Evolutionary conservation across 139 green algal species (phyloP).

Genomic region (Zygnema cylindricum): DNA sequence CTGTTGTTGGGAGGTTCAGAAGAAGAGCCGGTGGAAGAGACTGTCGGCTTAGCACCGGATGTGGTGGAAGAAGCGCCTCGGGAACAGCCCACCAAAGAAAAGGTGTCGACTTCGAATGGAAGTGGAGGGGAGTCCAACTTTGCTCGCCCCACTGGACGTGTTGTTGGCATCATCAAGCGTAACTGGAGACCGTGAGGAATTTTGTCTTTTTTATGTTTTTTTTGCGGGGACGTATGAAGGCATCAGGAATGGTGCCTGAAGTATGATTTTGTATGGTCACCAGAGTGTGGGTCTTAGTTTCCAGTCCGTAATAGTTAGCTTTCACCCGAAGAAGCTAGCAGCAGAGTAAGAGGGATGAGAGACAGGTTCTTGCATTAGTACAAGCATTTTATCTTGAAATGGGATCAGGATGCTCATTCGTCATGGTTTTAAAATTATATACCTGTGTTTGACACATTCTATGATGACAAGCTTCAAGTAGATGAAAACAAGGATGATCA

Average conservation of each 20-base stretch:
- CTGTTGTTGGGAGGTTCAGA: too few species aligned
- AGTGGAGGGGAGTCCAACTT: not conserved
- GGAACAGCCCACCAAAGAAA: not conserved
- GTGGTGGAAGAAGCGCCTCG: conserved; percentile 53
- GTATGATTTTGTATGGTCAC: not conserved
- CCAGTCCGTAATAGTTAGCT: too few species aligned
- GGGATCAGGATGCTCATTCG: too few species aligned
- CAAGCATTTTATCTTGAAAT: too few species aligned
- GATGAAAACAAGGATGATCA: too few species aligned
- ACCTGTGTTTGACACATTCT: too few species aligned
- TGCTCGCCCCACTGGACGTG: conserved; percentile 48
- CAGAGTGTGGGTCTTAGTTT: too few species aligned
- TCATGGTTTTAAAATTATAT: too few species aligned
- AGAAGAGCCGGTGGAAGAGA: conserved; percentile 1
- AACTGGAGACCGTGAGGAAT: conserved; percentile 62
- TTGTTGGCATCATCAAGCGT: conserved; percentile 66
- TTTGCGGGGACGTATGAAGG: not conserved
- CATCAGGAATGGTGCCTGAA: not conserved
- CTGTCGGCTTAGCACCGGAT: not conserved
- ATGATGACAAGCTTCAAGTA: too few species aligned
- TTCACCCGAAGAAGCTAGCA: too few species aligned
- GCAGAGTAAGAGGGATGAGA: too few species aligned
- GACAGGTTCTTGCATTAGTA: too few species aligned
- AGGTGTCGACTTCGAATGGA: not conserved
- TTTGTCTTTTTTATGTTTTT: not conserved